Percentiles rank a stretch among this genome's conserved stretches.
These are phyloP conservation scores for Trametes meyenii DNA, from an alignment of 768 basidiomycete species.

Conservation along the genomic window DNA sequence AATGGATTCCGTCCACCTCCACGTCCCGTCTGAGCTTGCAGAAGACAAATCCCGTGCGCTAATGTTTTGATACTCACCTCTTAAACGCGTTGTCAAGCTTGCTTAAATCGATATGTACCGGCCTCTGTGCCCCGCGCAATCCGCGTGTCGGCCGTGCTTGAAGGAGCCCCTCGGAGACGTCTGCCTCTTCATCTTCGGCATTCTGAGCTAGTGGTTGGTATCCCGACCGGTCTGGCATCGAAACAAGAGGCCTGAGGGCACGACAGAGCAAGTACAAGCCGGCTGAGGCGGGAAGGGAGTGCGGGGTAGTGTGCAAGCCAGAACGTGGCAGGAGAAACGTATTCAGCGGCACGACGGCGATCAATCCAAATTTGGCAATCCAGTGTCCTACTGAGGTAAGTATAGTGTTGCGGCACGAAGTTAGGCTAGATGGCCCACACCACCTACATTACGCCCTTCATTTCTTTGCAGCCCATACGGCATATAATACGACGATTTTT, in stretches of 20 bases:
- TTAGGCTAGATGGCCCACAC: not conserved
- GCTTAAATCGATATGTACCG: conserved; percentile 75
- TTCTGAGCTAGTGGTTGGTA: conserved; percentile 51
- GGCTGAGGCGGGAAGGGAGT: conserved; percentile 2
- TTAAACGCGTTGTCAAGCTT: conserved; percentile 86
- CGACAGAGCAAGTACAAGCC: not conserved
- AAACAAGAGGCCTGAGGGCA: not conserved
- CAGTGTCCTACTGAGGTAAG: conserved; percentile 13
- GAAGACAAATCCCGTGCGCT: not conserved
- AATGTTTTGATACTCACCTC: conserved; percentile 45
- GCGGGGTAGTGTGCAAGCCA: not conserved
- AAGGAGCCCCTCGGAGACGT: conserved; percentile 37
- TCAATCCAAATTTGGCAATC: conserved; percentile 11
- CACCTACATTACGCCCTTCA: not conserved
- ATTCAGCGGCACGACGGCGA: conserved; percentile 5
- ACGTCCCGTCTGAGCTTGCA: conserved; percentile 1
- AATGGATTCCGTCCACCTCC: conserved; percentile 85
- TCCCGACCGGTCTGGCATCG: conserved; percentile 48
- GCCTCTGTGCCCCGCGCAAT: conserved; percentile 41
- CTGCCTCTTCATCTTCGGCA: conserved; percentile 43
- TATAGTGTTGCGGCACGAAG: not conserved
- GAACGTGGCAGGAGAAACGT: conserved; percentile 23
- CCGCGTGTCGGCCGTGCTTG: conserved; percentile 33
- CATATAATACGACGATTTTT: too few species aligned
- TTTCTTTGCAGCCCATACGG: too few species aligned